These are phyloP conservation scores for Volvariella volvacea DNA, from an alignment of 1,284 basidiomycete species.

Conservation along the genomic window DNA sequence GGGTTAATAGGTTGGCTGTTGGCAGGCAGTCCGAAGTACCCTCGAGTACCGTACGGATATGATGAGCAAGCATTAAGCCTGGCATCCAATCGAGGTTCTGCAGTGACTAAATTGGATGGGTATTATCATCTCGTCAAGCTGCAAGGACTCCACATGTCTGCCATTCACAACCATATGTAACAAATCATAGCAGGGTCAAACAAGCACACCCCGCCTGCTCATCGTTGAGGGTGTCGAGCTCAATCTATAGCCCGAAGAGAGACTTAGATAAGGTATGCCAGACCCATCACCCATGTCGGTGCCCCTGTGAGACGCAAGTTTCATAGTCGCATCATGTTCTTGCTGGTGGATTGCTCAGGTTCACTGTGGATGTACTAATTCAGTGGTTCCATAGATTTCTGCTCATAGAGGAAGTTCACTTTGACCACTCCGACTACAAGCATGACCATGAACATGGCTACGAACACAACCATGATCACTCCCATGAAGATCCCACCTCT, in stretches of 20 bases:
- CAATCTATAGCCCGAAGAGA: not conserved
- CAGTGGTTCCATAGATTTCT: conserved; percentile 49
- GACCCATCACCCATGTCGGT: not conserved
- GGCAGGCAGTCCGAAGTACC: conserved; percentile 26
- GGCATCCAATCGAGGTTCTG: too few relatives aligned
- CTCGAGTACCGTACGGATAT: conserved; percentile 51
- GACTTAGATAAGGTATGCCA: conserved; percentile 8
- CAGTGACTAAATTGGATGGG: too few relatives aligned
- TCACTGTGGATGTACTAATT: conserved; percentile 29
- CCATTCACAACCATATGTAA: conserved; percentile 14
- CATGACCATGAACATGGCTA: conserved; percentile 55
- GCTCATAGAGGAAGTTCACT: conserved; percentile 77
- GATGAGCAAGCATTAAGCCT: conserved; percentile 34
- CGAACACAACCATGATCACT: conserved; percentile 43
- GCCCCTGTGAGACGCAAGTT: not conserved
- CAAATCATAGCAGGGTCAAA: conserved; percentile 20
- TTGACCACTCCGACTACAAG: conserved; percentile 69
- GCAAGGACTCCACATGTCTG: conserved; percentile 14
- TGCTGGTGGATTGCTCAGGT: conserved; percentile 19
- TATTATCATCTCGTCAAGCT: too few relatives aligned
- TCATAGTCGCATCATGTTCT: not conserved
- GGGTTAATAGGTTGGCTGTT: conserved; percentile 37
- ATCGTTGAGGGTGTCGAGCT: conserved; percentile 16
- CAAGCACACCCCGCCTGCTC: conserved; percentile 6
- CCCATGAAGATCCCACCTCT: conserved; percentile 74